Evolutionary conservation across 345 rosid genomes (phyloP), one percentile per base, ranked within the genome.

Genomic region (Combretum micranthum): DNA sequence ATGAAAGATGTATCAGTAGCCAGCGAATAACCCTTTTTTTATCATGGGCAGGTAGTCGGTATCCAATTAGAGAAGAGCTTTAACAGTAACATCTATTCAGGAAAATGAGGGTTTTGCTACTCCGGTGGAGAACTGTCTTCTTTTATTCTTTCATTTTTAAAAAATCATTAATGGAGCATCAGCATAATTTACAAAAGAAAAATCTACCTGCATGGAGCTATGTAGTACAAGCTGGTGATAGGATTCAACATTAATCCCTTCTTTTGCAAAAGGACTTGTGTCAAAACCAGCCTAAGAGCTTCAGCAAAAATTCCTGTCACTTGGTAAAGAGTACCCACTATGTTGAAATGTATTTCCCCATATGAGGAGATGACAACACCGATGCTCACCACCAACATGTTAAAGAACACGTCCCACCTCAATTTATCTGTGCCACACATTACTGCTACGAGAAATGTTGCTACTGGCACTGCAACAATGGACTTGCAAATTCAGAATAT

Each of bases 201-300:
- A n/a, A 17, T 45, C 42, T 85, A 93, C 99, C 99, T 93, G 97
- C 96, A 93, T 3, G 97, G 97, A 67, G 99, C 97, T 22, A 89
- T 90, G 79, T 88, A 86, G 72, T 89, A 88, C 68, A 92, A 79
- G 83, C 99, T 86, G 77, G 87, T 92, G 56, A 92, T 77, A 3
- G 99, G 99, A 74, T 86, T 89, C 66, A 92, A 69, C 21, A 91
- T 68, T 84, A 88, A 77, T 57, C 94, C 97, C 82, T 86, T 85
- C 76, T 86, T 89, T 68, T 92, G 99, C 59, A 88, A 77, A 65
- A 92, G 96, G 66, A 92, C 90, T 79, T 88, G 95, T 69, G 93
- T 92, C 67, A 92, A 86, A 46, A 89, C 97, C 75, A 93, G 85
- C 75, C 96, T 80, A 55, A 86, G 96, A 66, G 99, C 94, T 77